These are phyloP conservation scores for Eucalyptus polybractea DNA, from an alignment of 345 rosid genomes.

Conservation along the genomic window DNA sequence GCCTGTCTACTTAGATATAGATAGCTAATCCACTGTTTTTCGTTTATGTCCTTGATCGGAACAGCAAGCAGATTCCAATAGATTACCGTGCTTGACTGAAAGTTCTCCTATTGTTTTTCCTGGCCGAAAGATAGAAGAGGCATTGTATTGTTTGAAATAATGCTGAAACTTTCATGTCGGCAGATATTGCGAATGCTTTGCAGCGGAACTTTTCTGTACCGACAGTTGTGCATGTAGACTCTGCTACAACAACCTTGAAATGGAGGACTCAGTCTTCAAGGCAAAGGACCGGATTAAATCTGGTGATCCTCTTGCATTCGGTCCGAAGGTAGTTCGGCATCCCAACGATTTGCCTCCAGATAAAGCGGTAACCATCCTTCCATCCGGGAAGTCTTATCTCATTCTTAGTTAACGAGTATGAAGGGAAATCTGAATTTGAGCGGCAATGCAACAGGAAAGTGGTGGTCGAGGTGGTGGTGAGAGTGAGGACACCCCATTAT, in stretches of 20 bases:
- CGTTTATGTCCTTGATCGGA: background rate
- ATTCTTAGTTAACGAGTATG: no score
- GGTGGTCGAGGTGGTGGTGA: no score
- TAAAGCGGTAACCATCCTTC: no score
- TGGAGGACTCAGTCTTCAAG: constrained; percentile 38
- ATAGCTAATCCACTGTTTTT: background rate
- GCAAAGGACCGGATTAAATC: constrained; percentile 46
- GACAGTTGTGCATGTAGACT: constrained; percentile 61
- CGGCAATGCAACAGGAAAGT: no score
- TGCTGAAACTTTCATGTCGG: background rate
- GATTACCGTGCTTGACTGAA: background rate
- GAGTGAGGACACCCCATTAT: no score
- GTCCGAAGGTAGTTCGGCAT: no score
- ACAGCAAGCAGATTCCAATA: background rate
- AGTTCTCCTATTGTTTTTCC: background rate
- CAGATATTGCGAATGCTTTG: constrained; percentile 87
- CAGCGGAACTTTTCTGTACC: constrained; percentile 67
- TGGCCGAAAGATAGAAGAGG: background rate
- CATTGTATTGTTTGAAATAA: background rate
- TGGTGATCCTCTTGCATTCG: constrained; percentile 68
- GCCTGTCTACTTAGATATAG: background rate
- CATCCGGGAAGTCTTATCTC: no score
- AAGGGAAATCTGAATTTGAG: no score
- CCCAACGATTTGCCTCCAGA: no score
- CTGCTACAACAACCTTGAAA: constrained; percentile 54